Evolutionary conservation across 495 filamentous ascomycete species (phyloP).

Genomic region (Xylaria flabelliformis): DNA sequence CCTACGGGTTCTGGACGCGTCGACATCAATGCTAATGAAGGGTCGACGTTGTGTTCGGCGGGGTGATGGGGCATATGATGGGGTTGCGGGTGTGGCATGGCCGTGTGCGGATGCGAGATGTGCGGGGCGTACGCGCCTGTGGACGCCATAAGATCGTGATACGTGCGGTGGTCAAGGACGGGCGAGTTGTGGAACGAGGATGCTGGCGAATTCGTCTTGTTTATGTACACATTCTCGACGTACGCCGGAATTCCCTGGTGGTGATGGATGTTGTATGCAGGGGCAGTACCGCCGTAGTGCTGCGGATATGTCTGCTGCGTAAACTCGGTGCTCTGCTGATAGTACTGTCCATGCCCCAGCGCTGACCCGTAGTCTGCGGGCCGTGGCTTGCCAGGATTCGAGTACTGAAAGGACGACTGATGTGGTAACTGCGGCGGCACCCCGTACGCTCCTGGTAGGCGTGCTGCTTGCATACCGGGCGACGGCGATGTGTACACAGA

Average conservation of each 20-base stretch:
- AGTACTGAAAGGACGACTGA: slow-evolving; percentile 65
- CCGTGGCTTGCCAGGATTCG: slow-evolving; percentile 65
- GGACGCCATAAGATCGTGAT: slow-evolving; percentile 14
- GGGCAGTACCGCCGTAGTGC: slow-evolving; percentile 24
- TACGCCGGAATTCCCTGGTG: slow-evolving; percentile 27
- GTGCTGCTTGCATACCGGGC: slow-evolving; percentile 19
- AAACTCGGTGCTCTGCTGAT: slow-evolving; percentile 54
- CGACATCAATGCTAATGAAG: slow-evolving; percentile 37
- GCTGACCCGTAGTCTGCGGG: slow-evolving; percentile 61
- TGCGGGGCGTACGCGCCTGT: slow-evolving; percentile 25
- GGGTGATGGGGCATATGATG: slow-evolving; percentile 27
- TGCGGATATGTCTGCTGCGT: slow-evolving; percentile 32
- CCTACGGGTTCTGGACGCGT: slow-evolving; percentile 17
- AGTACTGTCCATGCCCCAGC: slow-evolving; percentile 64
- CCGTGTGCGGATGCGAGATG: slow-evolving; percentile 34
- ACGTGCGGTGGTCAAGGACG: slow-evolving; percentile 37
- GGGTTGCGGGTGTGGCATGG: slow-evolving; percentile 22
- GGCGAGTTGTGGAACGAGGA: slow-evolving; percentile 44
- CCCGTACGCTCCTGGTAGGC: slow-evolving; percentile 26
- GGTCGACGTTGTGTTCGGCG: slow-evolving; percentile 31
- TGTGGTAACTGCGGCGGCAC: slow-evolving; percentile 16
- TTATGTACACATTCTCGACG: slow-evolving; percentile 52
- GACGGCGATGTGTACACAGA: slow-evolving; percentile 40
- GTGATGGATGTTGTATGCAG: slow-evolving; percentile 17
- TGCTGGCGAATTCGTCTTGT: slow-evolving; percentile 46